Evolutionary conservation across 1,139 yeast genomes (phyloP), one percentile per base, ranked within the genome.

Genomic region (Trichomonascaceae sp.): DNA sequence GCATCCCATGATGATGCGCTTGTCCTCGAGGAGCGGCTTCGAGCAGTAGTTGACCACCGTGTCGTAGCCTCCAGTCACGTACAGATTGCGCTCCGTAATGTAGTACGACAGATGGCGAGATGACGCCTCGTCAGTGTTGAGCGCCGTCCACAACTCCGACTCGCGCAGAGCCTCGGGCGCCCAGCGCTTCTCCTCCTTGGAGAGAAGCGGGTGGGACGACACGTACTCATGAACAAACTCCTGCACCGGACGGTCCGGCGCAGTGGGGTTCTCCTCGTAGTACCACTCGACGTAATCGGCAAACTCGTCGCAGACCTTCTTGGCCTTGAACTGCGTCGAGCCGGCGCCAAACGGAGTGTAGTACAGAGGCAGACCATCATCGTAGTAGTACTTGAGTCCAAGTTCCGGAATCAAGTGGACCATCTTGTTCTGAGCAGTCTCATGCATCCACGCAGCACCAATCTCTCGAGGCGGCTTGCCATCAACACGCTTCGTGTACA

Each of bases 401-500:
- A 53, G 54, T 3, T 54, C 53, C 13, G 60, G 51, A 32, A 68
- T 68, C 47, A 77, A 79, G 43, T 74, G 74, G 45, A 74, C 80
- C 4, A 76, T 62, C 4, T 63, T 62, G 49, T 81, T 81, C 31
- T 70, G 65, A 36, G 80, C 58, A 0, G 82, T 72, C 47, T 81
- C 93, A 48, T 81, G 93, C 48, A 76, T 80, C 93, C 93, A 81
- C 9, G 82, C 70, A 1, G 89, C 93, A 0, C 93, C 46, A 16
- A 43, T 38, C 33, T 43, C 46, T 20, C 46, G 35, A 9, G 52
- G 49, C 2, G 48, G 38, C 6, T 58, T 58, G 13, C 50, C 44
- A 4, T 47, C 48, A 14, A 48, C 35, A 16, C 43, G 40, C 28
- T 50, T 49, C 2, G 76, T 69, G 20, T 56, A 48, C 27, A 74